phyloP scores from a whole-genome alignment of 345 rosid genomes.

The Eucalyptus pumila region DNA sequence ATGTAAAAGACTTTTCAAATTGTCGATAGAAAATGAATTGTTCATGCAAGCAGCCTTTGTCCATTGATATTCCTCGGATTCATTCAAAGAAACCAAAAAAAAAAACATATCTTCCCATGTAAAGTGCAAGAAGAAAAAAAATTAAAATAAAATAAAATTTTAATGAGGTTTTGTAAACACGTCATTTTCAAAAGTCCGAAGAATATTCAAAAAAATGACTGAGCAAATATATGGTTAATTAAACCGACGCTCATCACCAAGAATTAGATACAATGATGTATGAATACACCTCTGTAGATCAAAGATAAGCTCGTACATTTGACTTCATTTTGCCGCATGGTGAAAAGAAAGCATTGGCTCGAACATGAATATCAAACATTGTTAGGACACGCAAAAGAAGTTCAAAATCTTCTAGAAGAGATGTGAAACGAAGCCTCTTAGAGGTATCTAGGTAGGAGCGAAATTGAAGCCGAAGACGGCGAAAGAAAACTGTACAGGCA shows the following conservation, averaged over 20 bases:
- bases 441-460: neutral
- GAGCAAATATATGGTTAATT: neutral
- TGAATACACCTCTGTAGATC: neutral
- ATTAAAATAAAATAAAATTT: too few relatives aligned
- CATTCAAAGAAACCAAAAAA: neutral
- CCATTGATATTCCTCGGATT: neutral
- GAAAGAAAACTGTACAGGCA: neutral
- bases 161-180: too few relatives aligned
- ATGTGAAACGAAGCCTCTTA: neutral
- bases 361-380: neutral
- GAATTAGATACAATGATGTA: neutral
- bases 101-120: neutral
- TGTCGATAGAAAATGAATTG: neutral
- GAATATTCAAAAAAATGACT: neutral
- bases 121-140: neutral
- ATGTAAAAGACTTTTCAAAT: neutral
- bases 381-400: neutral
- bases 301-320: neutral
- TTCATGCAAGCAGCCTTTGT: neutral
- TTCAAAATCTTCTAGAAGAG: neutral
- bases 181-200: neutral
- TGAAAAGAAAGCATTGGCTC: neutral
- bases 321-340: neutral
- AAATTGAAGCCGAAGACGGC: neutral
- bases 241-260: neutral